Evolutionary conservation across 768 basidiomycete species (phyloP), one percentile per base, ranked within the genome.

Genomic region (Zangia roseola): DNA sequence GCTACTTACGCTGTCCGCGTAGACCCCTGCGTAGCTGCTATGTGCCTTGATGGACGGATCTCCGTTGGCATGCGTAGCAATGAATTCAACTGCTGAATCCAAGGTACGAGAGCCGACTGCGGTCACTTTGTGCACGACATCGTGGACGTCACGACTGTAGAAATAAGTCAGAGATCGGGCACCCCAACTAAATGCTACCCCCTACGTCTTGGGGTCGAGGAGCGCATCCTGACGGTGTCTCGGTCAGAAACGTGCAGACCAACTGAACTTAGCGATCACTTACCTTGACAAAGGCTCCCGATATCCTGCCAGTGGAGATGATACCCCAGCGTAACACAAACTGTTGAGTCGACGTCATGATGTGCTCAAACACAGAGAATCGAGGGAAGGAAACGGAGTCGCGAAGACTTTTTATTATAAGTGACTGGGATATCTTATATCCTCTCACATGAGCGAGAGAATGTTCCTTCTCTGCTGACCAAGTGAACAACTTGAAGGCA

Each of bases 221-320:
- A 91, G 67, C 8, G 85, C 64, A 67, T 94, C 91, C 89, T 94
- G 49, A 12, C 16, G 14, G 30, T 47, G 47, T n/a, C 20, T 19
- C 23, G 39, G 31, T 50, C 14, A 55, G 19, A 46, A 52, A 12
- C 19, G 43, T 5, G 24, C 6, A 23, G 13, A 10, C 17, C 2
- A 13, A 0, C 9, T 36, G 28, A 17, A 36, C 23, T 26, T 26
- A 4, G n/a, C 4, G n/a, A 24, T 17, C 36, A 31, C 69, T 49
- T 50, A 87, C 90, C 74, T 79, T 81, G 10, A 82, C 78, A 63
- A 93, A 94, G 10, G 63, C 66, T 25, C 71, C 71, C 9, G 90
- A 82, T 49, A 93, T 94, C 17, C 64, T 61, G 25, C 89, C 90
- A 2, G 91, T 91, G 12, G 90, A 88, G 53, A 95, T 86, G 55